Evolutionary conservation across 768 basidiomycete species (phyloP).

Genomic region (Rickenella mellea): DNA sequence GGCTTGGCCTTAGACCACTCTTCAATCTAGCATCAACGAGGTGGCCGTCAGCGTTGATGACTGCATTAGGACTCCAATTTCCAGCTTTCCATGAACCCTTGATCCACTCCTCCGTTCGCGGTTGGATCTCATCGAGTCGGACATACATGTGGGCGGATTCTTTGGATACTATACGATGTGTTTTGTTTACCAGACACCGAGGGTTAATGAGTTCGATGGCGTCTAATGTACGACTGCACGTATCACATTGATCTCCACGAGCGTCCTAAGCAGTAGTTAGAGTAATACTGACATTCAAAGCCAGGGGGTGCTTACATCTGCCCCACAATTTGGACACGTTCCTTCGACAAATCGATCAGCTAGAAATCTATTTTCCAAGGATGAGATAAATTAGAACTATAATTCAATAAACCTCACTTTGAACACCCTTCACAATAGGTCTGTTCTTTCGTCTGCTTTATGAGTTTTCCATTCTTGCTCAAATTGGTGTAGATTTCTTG

Average conservation of each 20-base stretch:
- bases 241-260: conserved; percentile 96
- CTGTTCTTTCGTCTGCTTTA: conserved; percentile 82
- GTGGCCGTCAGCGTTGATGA: conserved; percentile 81
- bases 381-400: conserved; percentile 7
- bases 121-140: conserved; percentile 75
- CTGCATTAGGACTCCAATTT: conserved; percentile 88
- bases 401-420: conserved; percentile 38
- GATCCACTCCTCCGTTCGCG: conserved; percentile 82
- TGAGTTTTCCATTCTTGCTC: conserved; percentile 64
- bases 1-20: conserved; percentile 77
- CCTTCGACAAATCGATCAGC: conserved; percentile 98
- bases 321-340: conserved; percentile 89
- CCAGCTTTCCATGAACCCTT: conserved; percentile 68
- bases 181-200: conserved; percentile 81
- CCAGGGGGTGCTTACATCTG: conserved; percentile 43
- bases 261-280: conserved; percentile 55
- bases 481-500: conserved; percentile 87
- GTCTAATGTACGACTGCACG: conserved; percentile 85
- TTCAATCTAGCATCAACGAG: conserved; percentile 85
- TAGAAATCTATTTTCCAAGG: conserved; percentile 68
- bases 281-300: background rate
- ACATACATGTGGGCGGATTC: conserved; percentile 89
- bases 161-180: conserved; percentile 66
- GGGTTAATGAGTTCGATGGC: conserved; percentile 91
- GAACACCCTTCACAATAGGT: conserved; percentile 90